Base-by-base conservation (phyloP, 768 basidiomycete species). In the Gloeostereum incarnatum region DNA sequence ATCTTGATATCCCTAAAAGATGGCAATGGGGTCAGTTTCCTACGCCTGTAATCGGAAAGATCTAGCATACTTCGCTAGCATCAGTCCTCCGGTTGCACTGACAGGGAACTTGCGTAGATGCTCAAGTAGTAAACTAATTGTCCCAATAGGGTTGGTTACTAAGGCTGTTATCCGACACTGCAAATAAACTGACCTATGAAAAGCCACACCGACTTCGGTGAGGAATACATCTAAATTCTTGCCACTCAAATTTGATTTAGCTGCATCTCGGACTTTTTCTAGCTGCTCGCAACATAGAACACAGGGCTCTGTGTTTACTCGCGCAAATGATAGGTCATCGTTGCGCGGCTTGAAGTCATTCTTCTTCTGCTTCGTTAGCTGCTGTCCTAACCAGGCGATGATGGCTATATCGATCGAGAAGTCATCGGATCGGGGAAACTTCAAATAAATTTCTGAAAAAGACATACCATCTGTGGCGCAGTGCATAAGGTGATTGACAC, bases 61-160 rank as follows among this genome's bases (percentile, higher is more conserved):
- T 20, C 34, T 5, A 26, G 65, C 79, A 43, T 46, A 93, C 92
- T 98, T 99, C 17, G 96, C 94, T 27, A 99, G 80, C 89, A 98
- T 94, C 36, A 99, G 65, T 11, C 94, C 96, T 29, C 96, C 96
- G 1, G 92, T 91, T 1, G 93, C 92, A 48, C 84, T 96, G 38
- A 99, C 92, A 2, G 91, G 88, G 63, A 97, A 98, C 60, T 90
- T 97, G 52, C 86, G 84, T 40, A 96, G 68, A 54, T 99, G 96
- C 27, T 98, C 96, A 35, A 99, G 70, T 5, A 99, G 71, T 9
- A 93, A 69, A 42, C 94, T 96, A 34, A 6, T n/a, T n/a, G n/a
- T n/a, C n/a, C n/a, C n/a, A n/a, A n/a, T n/a, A n/a, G n/a, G n/a
- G n/a, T n/a, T n/a, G n/a, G n/a, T n/a, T n/a, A 30, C 34, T 46